Conservation (phyloP, 2,329 filamentous ascomycete species). For the Colletotrichum aenigma region DNA sequence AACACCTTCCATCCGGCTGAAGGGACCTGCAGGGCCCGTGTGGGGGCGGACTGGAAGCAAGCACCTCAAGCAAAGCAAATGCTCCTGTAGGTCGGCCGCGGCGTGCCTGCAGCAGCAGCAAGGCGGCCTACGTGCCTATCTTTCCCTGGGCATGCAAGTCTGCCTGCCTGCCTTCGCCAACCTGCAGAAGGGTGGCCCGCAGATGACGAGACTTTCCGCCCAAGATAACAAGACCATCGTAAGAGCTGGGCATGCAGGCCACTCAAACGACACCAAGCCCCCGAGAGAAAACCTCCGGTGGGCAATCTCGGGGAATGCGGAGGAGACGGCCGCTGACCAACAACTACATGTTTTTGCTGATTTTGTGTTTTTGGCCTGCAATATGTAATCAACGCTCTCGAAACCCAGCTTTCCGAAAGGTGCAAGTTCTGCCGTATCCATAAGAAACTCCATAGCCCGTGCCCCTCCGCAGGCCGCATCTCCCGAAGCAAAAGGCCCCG, state of each 20-base stretch:
- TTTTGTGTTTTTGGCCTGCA: neutral
- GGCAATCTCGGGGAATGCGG: neutral
- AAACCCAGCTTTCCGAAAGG: neutral
- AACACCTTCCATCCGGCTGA: neutral
- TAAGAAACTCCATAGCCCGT: neutral
- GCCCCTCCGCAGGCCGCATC: conserved; percentile 5
- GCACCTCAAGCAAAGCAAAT: neutral
- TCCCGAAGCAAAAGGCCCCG: conserved; percentile 4
- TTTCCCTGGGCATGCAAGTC: conserved; percentile 1
- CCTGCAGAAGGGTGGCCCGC: neutral
- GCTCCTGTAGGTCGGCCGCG: neutral
- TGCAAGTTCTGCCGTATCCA: neutral
- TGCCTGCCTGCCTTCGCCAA: neutral
- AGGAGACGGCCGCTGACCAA: neutral
- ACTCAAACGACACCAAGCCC: neutral
- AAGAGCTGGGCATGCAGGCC: neutral
- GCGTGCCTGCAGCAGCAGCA: neutral
- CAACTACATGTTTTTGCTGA: neutral
- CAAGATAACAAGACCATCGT: neutral
- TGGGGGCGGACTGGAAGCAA: neutral
- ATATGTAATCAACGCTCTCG: neutral
- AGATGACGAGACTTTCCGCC: conserved; percentile 5
- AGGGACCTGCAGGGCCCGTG: neutral
- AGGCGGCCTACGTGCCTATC: neutral
- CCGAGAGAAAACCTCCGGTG: neutral